phyloP scores from a whole-genome alignment of 345 rosid species.

The Eucalyptus camaldulensis region DNA sequence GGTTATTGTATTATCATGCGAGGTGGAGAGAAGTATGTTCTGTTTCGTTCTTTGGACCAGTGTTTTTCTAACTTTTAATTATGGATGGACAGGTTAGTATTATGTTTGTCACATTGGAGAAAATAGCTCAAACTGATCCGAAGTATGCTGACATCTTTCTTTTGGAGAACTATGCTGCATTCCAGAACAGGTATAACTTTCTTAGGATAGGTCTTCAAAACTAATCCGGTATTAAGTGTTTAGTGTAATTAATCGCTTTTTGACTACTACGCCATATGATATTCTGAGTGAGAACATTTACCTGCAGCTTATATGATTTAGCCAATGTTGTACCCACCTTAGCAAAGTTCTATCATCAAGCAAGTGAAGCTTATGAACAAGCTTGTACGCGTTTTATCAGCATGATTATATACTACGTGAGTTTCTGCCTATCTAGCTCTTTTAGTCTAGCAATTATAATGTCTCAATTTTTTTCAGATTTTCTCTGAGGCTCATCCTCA shows the following conservation, averaged over 20 bases:
- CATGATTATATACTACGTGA: constrained; percentile 89
- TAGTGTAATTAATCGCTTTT: neutral
- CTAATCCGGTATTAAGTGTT: neutral
- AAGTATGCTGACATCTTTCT: constrained; percentile 88
- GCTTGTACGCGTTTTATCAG: constrained; percentile 96
- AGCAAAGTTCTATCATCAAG: constrained; percentile 99
- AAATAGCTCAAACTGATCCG: constrained; percentile 87
- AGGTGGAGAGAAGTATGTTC: neutral
- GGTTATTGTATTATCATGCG: neutral
- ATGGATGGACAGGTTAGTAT: constrained; percentile 69
- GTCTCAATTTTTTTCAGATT: neutral
- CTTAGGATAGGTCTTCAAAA: neutral
- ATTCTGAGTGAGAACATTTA: constrained; percentile 12
- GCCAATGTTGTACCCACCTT: constrained; percentile 94
- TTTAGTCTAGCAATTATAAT: neutral
- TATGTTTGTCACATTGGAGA: constrained; percentile 92
- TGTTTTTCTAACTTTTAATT: neutral
- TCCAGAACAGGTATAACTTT: constrained; percentile 69
- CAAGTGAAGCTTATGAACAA: constrained; percentile 97
- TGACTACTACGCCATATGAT: neutral
- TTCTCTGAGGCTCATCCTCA: neutral
- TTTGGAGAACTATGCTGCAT: constrained; percentile 95
- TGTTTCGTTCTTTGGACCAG: neutral
- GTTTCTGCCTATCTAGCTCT: constrained; percentile 6
- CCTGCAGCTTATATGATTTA: constrained; percentile 84